Percentiles rank a stretch among this genome's conserved stretches.
Evolutionary conservation across 2,329 filamentous ascomycete species (phyloP).

Genomic region (Aspergillus brunneoviolaceus): DNA sequence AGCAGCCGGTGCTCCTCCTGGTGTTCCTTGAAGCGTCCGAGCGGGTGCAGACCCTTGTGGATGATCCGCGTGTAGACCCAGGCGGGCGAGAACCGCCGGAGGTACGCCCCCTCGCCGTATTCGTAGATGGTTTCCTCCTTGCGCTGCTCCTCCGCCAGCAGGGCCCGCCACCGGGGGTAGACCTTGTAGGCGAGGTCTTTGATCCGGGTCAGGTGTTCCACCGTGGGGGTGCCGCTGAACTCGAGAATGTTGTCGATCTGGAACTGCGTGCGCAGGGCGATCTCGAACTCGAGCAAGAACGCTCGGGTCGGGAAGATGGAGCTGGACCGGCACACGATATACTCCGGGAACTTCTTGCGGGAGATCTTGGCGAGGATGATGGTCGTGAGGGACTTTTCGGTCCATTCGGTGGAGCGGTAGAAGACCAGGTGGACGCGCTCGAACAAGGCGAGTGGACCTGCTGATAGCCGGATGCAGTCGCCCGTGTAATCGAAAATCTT

Average conservation of each 20-base stretch:
- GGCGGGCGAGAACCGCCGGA: slow-evolving; percentile 83
- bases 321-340: slow-evolving; percentile 83
- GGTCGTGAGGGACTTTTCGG: slow-evolving; percentile 90
- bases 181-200: slow-evolving; percentile 71
- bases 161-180: slow-evolving; percentile 74
- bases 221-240: slow-evolving; percentile 68
- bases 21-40: slow-evolving; percentile 81
- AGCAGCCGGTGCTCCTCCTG: slow-evolving; percentile 72
- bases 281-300: slow-evolving; percentile 83
- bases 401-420: slow-evolving; percentile 95
- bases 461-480: slow-evolving; percentile 77
- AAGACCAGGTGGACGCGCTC: slow-evolving; percentile 94
- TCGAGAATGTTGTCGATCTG: slow-evolving; percentile 80
- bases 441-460: slow-evolving; percentile 74
- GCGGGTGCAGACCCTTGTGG: slow-evolving; percentile 77
- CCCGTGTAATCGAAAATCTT: slow-evolving; percentile 79
- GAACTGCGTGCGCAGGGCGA: slow-evolving; percentile 77
- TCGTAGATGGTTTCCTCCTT: slow-evolving; percentile 79
- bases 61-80: slow-evolving; percentile 93
- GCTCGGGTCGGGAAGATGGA: slow-evolving; percentile 81
- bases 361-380: slow-evolving; percentile 93
- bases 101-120: slow-evolving; percentile 80
- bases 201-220: slow-evolving; percentile 65
- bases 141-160: slow-evolving; percentile 70
- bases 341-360: slow-evolving; percentile 80